phyloP scores from a whole-genome alignment of 2,329 filamentous ascomycete species.

The Sphaerulina vaccinii region DNA sequence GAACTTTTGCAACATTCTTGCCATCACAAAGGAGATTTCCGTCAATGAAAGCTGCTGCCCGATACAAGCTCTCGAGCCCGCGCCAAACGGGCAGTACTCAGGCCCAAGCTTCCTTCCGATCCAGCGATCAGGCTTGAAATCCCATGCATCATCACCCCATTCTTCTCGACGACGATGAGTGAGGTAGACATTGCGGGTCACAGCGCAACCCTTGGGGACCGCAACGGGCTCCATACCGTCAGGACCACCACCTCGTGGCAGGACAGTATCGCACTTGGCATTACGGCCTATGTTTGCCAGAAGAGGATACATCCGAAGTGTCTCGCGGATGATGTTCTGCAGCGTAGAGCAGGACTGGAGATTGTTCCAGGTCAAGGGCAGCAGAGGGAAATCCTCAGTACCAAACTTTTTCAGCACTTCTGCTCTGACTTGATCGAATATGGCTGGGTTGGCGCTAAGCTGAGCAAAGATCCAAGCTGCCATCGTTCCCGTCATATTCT shows the following conservation, averaged over 20 bases:
- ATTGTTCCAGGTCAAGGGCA: slow-evolving; percentile 23
- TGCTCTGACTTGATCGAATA: slow-evolving; percentile 29
- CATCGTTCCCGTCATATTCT: slow-evolving; percentile 57
- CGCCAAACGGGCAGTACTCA: slow-evolving; percentile 26
- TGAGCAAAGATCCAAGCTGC: slow-evolving; percentile 42
- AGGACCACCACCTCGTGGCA: slow-evolving; percentile 46
- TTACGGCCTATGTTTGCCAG: slow-evolving; percentile 49
- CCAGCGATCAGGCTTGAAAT: slow-evolving; percentile 43
- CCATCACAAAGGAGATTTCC: slow-evolving; percentile 23
- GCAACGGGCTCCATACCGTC: slow-evolving; percentile 45
- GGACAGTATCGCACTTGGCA: slow-evolving; percentile 45
- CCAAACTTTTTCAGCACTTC: slow-evolving; percentile 29
- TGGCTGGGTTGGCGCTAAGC: slow-evolving; percentile 29
- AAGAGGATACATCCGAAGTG: slow-evolving; percentile 46
- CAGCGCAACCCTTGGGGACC: slow-evolving; percentile 40
- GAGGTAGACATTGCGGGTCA: slow-evolving; percentile 46
- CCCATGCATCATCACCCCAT: slow-evolving; percentile 48
- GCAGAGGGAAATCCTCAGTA: slow-evolving; percentile 36
- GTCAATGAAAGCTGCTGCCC: slow-evolving; percentile 23
- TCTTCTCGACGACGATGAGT: slow-evolving; percentile 51
- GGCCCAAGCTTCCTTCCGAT: slow-evolving; percentile 19
- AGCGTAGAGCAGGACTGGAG: slow-evolving; percentile 43
- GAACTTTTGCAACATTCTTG: slow-evolving; percentile 23
- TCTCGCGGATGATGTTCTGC: slow-evolving; percentile 39
- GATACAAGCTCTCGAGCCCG: slow-evolving; percentile 27